These are phyloP conservation scores for Plectranthus barbatus DNA, from an alignment of 257 asterid species.

Conservation along the genomic window DNA sequence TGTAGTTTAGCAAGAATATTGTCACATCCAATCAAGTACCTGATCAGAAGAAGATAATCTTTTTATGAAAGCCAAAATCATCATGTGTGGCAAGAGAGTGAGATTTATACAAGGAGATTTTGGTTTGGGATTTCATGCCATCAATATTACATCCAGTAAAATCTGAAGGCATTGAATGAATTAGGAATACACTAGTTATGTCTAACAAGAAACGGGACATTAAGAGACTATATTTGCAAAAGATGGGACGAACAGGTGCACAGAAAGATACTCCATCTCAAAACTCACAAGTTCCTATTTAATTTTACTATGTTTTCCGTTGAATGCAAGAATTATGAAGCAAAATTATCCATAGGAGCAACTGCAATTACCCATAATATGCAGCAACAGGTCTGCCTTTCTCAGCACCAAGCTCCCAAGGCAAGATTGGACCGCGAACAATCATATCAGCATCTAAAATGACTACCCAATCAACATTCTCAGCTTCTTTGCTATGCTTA, in stretches of 20 bases:
- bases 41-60: slow-evolving; percentile 26
- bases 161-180: not conserved
- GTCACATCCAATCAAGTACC: slow-evolving; percentile 92
- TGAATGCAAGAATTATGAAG: not conserved
- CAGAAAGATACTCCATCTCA: too few relatives aligned
- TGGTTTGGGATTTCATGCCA: not conserved
- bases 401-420: slow-evolving; percentile 99
- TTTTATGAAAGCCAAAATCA: not conserved
- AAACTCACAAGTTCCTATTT: too few relatives aligned
- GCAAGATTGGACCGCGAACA: slow-evolving; percentile 83
- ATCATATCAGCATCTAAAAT: slow-evolving; percentile 96
- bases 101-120: not conserved
- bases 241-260: too few relatives aligned
- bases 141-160: not conserved
- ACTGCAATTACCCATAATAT: slow-evolving; percentile 65
- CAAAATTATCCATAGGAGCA: not conserved
- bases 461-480: slow-evolving; percentile 95
- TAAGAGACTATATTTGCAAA: not conserved
- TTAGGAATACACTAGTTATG: not conserved
- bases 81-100: not conserved
- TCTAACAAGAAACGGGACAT: not conserved
- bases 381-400: slow-evolving; percentile 94
- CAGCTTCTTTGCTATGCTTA: slow-evolving; percentile 74
- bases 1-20: slow-evolving; percentile 79
- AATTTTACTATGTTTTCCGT: not conserved